Evolutionary conservation across 345 rosid genomes (phyloP).

Genomic region (Heritiera littoralis): DNA sequence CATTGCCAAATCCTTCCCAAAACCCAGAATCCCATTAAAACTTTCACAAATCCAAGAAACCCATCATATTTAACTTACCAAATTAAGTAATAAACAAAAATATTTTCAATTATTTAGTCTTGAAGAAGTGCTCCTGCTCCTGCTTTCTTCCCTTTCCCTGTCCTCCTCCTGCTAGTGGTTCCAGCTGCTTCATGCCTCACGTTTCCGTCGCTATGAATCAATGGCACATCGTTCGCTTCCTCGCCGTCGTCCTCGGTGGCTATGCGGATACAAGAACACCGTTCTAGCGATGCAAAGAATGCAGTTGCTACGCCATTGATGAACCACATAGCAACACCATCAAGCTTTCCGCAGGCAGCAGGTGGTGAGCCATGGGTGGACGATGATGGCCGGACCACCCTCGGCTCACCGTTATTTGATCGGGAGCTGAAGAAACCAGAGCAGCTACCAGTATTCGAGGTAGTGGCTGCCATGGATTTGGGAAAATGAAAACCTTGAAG

Average conservation of each 20-base stretch:
- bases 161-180: slow-evolving; percentile 35
- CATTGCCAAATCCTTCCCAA: background rate
- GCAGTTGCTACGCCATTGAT: slow-evolving; percentile 55
- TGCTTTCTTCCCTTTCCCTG: slow-evolving; percentile 36
- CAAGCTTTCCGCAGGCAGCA: slow-evolving; percentile 49
- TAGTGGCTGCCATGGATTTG: slow-evolving; percentile 44
- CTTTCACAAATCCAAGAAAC: background rate
- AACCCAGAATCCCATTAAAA: background rate
- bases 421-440: slow-evolving; percentile 37
- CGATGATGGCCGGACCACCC: slow-evolving; percentile 31
- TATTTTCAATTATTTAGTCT: slow-evolving; percentile 3
- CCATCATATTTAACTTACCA: slow-evolving; percentile 16
- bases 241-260: slow-evolving; percentile 55
- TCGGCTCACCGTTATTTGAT: slow-evolving; percentile 30
- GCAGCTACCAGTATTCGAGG: slow-evolving; percentile 32
- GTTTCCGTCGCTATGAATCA: slow-evolving; percentile 52
- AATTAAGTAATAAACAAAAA: slow-evolving; percentile 6
- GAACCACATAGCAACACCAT: slow-evolving; percentile 67
- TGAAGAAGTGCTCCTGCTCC: slow-evolving; percentile 14
- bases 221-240: slow-evolving; percentile 50
- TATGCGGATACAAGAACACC: slow-evolving; percentile 65
- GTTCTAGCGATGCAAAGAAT: slow-evolving; percentile 59
- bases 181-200: slow-evolving; percentile 26
- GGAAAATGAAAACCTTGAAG: slow-evolving; percentile 1
- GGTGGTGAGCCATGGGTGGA: slow-evolving; percentile 37